These are phyloP conservation scores for Phaffia rhodozyma DNA, from an alignment of 1,284 basidiomycete genomes.

Conservation along the genomic window DNA sequence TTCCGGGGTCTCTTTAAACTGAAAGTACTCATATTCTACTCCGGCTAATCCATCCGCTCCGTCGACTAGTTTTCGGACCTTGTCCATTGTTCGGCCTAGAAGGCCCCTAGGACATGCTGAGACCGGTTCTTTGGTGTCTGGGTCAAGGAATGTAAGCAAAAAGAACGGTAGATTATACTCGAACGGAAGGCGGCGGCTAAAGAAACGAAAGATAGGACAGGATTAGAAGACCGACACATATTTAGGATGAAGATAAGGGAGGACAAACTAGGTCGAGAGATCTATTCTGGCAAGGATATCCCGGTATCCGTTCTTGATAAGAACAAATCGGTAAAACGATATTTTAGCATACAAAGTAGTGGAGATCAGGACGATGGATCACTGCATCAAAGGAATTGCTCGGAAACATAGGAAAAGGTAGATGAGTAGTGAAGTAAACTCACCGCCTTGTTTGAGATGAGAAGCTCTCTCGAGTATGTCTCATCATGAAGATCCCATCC, in stretches of 20 bases:
- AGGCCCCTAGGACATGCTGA: slow-evolving; percentile 73
- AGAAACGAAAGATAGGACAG: slow-evolving; percentile 22
- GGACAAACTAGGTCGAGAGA: slow-evolving; percentile 49
- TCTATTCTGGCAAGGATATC: slow-evolving; percentile 78
- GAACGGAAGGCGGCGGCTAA: slow-evolving; percentile 70
- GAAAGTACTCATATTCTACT: slow-evolving; percentile 94
- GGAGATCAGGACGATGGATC: too few relatives aligned
- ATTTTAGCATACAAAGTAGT: too few relatives aligned
- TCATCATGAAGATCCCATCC: slow-evolving; percentile 53
- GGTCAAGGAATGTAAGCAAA: slow-evolving; percentile 77
- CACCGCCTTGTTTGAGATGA: slow-evolving; percentile 65
- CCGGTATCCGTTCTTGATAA: slow-evolving; percentile 61
- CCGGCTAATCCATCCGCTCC: slow-evolving; percentile 61
- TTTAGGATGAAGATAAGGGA: neutral
- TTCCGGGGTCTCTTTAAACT: slow-evolving; percentile 79
- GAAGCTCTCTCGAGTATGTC: slow-evolving; percentile 68
- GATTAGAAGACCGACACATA: neutral
- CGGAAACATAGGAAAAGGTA: too few relatives aligned
- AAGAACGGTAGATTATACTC: slow-evolving; percentile 88
- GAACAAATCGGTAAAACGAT: too few relatives aligned
- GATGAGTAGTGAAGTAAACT: too few relatives aligned
- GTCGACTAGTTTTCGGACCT: slow-evolving; percentile 31
- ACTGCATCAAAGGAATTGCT: too few relatives aligned
- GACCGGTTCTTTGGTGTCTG: slow-evolving; percentile 60
- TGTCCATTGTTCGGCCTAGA: slow-evolving; percentile 49